These are phyloP conservation scores for Helminthosporium solani DNA, from an alignment of 2,329 filamentous ascomycete genomes.

Conservation along the genomic window DNA sequence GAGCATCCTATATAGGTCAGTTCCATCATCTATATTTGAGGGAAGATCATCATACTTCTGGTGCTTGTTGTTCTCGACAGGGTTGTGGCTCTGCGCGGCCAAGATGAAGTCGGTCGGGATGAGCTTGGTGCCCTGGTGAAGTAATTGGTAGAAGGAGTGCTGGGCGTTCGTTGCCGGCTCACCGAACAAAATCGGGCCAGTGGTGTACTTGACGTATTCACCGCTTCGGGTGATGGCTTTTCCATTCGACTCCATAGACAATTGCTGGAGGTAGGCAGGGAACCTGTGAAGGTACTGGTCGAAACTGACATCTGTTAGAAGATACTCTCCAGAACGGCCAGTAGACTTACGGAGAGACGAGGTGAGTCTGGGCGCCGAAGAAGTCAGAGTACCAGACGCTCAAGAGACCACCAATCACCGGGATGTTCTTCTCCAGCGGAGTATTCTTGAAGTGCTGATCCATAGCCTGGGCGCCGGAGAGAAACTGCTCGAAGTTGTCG, in stretches of 20 bases:
- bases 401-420: constrained; percentile 83
- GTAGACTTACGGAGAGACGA: constrained; percentile 82
- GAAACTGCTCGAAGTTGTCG: constrained; percentile 97
- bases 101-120: constrained; percentile 98
- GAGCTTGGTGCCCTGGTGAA: constrained; percentile 98
- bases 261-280: constrained; percentile 97
- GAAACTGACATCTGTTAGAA: constrained; percentile 59
- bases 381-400: constrained; percentile 99
- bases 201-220: constrained; percentile 93
- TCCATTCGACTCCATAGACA: constrained; percentile 99
- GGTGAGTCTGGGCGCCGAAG: constrained; percentile 95
- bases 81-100: constrained; percentile 95
- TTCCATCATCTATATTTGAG: background rate
- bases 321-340: background rate
- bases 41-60: constrained; percentile 62
- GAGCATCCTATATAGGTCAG: constrained; percentile 62
- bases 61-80: constrained; percentile 86
- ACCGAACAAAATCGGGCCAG: constrained; percentile 91
- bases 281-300: constrained; percentile 99
- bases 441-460: constrained; percentile 96
- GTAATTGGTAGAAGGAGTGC: constrained; percentile 99
- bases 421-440: constrained; percentile 92
- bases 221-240: constrained; percentile 91
- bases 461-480: constrained; percentile 93
- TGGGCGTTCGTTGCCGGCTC: constrained; percentile 99